Evolutionary conservation across 2,329 filamentous ascomycete genomes (phyloP), one percentile per base, ranked within the genome.

Genomic region (Stachybotrys chlorohalonatus): DNA sequence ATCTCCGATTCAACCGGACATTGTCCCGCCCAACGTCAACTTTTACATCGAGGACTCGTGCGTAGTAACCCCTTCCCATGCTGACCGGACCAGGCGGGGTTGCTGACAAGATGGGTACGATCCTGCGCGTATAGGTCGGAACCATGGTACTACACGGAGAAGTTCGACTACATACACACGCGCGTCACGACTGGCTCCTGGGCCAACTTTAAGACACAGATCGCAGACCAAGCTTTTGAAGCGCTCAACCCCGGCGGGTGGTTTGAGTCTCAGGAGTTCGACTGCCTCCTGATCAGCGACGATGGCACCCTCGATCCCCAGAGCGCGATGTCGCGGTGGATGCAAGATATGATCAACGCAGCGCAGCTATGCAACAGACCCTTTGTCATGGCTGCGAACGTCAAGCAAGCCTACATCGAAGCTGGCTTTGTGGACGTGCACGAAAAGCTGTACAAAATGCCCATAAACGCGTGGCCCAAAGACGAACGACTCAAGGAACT

Each of bases 11-110:
- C 85, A 89, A 63, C 84, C 85, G 2, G 71, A 72, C 5, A 74
- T 80, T 51, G 84, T 90, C 1, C 87, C 88, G 0, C 79, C 81
- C 16, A 92, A 92, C 58, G 85, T 90, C 13, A 81, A 83, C 58
- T 92, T 92, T 60, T 83, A 83, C 57, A 79, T 92, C 49, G 86
- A 90, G 63, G 87, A 91, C 62, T 71, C 70, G 68, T 70, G 64
- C 60, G 70, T 66, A n/a, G 17, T 11, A 1, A 17, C n/a, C 48
- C 49, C 30, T 16, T 13, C 17, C 16, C 7, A 13, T 16, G 24
- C 30, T n/a, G 51, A 9, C 36, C 36, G 8, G 13, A 9, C 36
- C 9, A 42, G 36, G 36, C 36, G 36, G 36, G 36, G 13, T 42
- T 9, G 13, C 36, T 42, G 36, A 42, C 36, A 13, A 42, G 36